Evolutionary conservation across 1,284 basidiomycete species (phyloP).

Genomic region (Ganoderma meredithae): DNA sequence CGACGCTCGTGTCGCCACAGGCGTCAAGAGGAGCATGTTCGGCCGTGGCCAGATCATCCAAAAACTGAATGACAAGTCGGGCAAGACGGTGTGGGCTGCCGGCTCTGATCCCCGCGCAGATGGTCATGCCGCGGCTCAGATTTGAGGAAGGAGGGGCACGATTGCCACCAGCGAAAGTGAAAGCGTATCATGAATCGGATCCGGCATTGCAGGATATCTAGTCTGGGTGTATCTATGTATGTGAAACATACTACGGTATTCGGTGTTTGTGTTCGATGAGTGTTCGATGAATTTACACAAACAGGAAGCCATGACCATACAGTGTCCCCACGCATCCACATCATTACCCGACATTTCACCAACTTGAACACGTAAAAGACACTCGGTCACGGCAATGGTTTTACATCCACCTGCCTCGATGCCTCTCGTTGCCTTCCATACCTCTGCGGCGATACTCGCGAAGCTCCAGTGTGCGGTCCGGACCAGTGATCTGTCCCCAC

Average conservation of each 20-base stretch:
- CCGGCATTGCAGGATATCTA: conserved; percentile 5
- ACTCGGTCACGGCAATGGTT: neutral
- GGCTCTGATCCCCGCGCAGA: conserved; percentile 89
- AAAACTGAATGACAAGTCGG: conserved; percentile 70
- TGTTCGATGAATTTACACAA: conserved; percentile 10
- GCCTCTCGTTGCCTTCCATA: conserved; percentile 77
- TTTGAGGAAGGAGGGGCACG: conserved; percentile 50
- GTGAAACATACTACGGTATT: conserved; percentile 19
- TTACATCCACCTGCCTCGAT: conserved; percentile 67
- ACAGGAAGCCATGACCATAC: conserved; percentile 2
- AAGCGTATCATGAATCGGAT: neutral
- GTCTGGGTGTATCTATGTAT: conserved; percentile 14
- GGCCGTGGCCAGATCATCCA: conserved; percentile 97
- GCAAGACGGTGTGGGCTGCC: conserved; percentile 83
- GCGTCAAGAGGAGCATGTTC: conserved; percentile 74
- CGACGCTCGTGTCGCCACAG: conserved; percentile 68
- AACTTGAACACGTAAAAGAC: too few species aligned
- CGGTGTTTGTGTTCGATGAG: too few species aligned
- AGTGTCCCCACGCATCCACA: neutral
- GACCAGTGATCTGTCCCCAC: conserved; percentile 85
- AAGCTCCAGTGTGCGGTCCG: conserved; percentile 83
- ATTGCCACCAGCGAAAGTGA: neutral
- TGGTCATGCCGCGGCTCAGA: conserved; percentile 89
- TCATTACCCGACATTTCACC: neutral
- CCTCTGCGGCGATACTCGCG: conserved; percentile 82